phyloP scores from a whole-genome alignment of 2,329 filamentous ascomycete species.

The Hypomyces perniciosus region DNA sequence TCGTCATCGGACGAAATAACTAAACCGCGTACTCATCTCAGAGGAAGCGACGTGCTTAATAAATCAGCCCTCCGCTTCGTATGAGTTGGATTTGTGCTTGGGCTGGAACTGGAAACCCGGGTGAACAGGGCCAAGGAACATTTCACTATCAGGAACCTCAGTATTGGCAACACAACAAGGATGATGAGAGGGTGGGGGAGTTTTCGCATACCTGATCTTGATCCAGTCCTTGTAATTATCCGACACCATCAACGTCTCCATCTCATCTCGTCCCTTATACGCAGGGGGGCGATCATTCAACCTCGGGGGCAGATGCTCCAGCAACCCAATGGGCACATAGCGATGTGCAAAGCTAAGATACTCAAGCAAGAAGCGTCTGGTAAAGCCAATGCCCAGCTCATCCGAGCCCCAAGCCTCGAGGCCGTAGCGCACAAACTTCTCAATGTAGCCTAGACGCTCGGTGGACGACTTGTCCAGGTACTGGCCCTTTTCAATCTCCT shows the following conservation, averaged over 20 bases:
- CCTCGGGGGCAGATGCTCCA: conserved; percentile 81
- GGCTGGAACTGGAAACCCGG: conserved; percentile 90
- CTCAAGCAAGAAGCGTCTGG: conserved; percentile 86
- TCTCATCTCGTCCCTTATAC: conserved; percentile 76
- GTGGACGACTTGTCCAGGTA: conserved; percentile 92
- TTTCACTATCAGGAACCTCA: conserved; percentile 58
- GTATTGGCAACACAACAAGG: background rate
- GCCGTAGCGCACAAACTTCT: conserved; percentile 85
- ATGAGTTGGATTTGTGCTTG: conserved; percentile 94
- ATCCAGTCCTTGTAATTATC: conserved; percentile 96
- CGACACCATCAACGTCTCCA: conserved; percentile 90
- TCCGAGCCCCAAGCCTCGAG: conserved; percentile 94
- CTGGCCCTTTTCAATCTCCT: conserved; percentile 86
- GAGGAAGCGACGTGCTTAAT: background rate
- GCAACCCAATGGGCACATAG: conserved; percentile 82
- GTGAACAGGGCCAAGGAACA: conserved; percentile 91
- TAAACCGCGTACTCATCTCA: background rate
- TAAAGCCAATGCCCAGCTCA: conserved; percentile 86
- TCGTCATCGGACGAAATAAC: background rate
- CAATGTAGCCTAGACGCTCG: conserved; percentile 78
- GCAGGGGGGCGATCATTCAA: conserved; percentile 85
- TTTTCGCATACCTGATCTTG: conserved; percentile 75
- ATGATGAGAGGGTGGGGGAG: background rate
- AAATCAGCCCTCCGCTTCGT: conserved; percentile 65
- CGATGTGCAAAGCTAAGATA: conserved; percentile 91